phyloP scores from a whole-genome alignment of 805 yeast genomes.

The Saturnispora sanitii region DNA sequence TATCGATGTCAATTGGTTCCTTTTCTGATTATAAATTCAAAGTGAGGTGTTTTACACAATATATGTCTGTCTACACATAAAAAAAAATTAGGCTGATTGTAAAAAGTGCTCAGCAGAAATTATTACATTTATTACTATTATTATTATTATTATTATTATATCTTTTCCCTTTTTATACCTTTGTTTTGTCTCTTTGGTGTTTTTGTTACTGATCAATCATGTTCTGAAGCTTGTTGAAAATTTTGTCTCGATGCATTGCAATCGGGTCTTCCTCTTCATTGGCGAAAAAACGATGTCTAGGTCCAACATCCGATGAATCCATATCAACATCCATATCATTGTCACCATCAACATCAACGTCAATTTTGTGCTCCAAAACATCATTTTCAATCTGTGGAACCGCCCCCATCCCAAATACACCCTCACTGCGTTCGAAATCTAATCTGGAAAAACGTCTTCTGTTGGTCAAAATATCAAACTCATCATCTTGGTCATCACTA shows the following conservation, averaged over 20 bases:
- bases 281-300: conserved; percentile 46
- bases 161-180: too few species aligned
- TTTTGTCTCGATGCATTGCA: conserved; percentile 54
- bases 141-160: too few species aligned
- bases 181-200: too few species aligned
- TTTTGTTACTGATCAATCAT: conserved; percentile 33
- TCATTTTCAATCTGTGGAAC: conserved; percentile 26
- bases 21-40: too few species aligned
- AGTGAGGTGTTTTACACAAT: too few species aligned
- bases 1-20: too few species aligned
- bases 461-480: conserved; percentile 27
- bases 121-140: too few species aligned
- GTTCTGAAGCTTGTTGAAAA: conserved; percentile 46
- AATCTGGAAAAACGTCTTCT: conserved; percentile 22
- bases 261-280: conserved; percentile 48
- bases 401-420: conserved; percentile 17
- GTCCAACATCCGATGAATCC: conserved; percentile 13
- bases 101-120: too few species aligned
- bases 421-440: conserved; percentile 24
- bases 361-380: conserved; percentile 11
- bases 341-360: conserved; percentile 9
- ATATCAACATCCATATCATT: conserved; percentile 14
- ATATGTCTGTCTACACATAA: too few species aligned
- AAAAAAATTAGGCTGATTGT: too few species aligned
- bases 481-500: conserved; percentile 32